Evolutionary conservation across 345 rosid genomes (phyloP).

Genomic region (Bruguiera parviflora): DNA sequence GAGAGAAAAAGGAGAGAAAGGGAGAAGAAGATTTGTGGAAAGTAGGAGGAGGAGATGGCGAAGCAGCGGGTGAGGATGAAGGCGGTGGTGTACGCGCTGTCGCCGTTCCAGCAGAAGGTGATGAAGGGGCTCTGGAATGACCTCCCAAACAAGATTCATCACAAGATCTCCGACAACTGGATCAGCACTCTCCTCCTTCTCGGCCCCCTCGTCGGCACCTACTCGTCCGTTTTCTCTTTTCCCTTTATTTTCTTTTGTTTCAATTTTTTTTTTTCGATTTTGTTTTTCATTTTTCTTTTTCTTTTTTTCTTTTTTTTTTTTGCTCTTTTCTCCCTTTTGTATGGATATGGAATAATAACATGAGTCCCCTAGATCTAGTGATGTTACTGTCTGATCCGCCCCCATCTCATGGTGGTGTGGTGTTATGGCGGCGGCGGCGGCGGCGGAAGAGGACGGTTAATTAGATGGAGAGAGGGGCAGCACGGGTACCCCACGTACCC

Average conservation of each 20-base stretch:
- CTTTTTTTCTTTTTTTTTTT: too few relatives aligned
- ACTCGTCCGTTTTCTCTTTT: constrained; percentile 26
- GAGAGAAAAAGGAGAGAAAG: too few relatives aligned
- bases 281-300: background rate
- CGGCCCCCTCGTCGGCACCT: constrained; percentile 58
- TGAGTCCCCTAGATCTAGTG: background rate
- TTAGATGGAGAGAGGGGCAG: too few relatives aligned
- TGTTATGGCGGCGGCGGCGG: too few relatives aligned
- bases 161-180: constrained; percentile 89
- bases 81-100: constrained; percentile 78
- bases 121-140: constrained; percentile 76
- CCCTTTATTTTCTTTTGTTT: background rate
- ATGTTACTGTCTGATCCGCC: background rate
- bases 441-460: too few relatives aligned
- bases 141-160: constrained; percentile 66
- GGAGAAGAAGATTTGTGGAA: background rate
- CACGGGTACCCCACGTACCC: too few relatives aligned
- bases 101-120: constrained; percentile 79
- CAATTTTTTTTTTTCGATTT: background rate
- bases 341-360: too few relatives aligned
- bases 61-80: constrained; percentile 74
- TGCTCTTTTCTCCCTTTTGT: background rate
- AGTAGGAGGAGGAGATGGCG: constrained; percentile 39
- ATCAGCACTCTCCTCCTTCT: constrained; percentile 67
- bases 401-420: too few relatives aligned